Evolutionary conservation across 106 monocot genomes (phyloP).

Genomic region (Narthecium ossifragum): DNA sequence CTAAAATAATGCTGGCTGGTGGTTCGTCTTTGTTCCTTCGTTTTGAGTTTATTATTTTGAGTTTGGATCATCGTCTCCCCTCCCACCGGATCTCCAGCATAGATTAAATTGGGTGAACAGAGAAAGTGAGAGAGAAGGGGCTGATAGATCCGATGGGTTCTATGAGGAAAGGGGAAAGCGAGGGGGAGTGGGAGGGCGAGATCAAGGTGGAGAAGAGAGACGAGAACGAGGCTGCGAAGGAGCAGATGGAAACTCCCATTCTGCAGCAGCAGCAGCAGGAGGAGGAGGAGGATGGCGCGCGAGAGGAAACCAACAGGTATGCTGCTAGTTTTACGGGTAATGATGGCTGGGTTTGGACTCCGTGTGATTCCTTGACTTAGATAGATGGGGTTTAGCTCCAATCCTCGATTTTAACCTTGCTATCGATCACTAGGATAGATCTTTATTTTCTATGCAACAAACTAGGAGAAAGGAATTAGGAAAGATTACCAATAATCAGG

Average conservation of each 20-base stretch:
- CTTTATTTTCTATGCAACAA: not conserved
- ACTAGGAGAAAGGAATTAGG: too few species aligned
- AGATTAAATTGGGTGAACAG: not conserved
- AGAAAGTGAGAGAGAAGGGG: too few species aligned
- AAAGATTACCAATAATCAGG: too few species aligned
- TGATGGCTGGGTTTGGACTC: too few species aligned
- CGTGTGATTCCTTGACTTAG: not conserved
- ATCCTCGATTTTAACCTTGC: not conserved
- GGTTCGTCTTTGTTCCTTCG: not conserved
- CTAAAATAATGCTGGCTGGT: not conserved
- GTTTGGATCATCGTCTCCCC: not conserved
- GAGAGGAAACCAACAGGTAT: not conserved
- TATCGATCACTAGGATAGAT: not conserved
- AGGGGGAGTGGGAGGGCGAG: not conserved
- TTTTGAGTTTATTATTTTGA: not conserved
- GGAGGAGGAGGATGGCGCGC: not conserved
- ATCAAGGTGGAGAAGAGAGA: not conserved
- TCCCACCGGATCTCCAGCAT: not conserved
- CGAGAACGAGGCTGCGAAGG: too few species aligned
- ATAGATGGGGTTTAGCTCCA: not conserved
- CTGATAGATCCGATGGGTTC: not conserved
- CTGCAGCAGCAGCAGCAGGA: conserved; percentile 2
- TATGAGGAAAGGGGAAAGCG: not conserved
- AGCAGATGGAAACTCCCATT: too few species aligned
- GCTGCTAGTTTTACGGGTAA: not conserved